Evolutionary conservation across 805 yeast species (phyloP).

Genomic region (Pichia cabralensis): DNA sequence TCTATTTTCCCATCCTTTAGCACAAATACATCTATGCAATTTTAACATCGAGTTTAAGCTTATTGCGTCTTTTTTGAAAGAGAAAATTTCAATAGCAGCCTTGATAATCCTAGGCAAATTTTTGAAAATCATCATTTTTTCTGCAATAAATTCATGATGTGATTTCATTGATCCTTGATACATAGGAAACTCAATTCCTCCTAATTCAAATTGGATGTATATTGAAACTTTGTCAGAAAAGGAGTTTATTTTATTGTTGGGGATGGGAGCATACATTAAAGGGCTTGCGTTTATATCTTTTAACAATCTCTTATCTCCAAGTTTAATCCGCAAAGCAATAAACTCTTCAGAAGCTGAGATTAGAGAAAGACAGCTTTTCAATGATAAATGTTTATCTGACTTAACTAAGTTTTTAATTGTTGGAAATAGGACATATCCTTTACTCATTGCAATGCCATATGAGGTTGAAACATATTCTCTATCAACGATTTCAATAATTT

Average conservation of each 20-base stretch:
- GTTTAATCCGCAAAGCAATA: constrained; percentile 29
- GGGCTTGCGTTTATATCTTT: constrained; percentile 34
- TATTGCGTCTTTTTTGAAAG: constrained; percentile 31
- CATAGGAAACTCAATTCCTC: constrained; percentile 38
- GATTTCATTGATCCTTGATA: constrained; percentile 31
- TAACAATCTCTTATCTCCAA: constrained; percentile 35
- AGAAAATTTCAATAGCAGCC: constrained; percentile 35
- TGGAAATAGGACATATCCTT: constrained; percentile 35
- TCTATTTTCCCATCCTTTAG: constrained; percentile 42
- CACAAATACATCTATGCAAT: constrained; percentile 31
- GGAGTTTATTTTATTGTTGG: constrained; percentile 21
- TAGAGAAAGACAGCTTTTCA: constrained; percentile 17
- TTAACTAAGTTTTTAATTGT: constrained; percentile 31
- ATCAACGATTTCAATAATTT: constrained; percentile 20
- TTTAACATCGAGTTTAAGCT: constrained; percentile 31
- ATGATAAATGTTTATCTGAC: constrained; percentile 7
- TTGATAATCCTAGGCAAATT: constrained; percentile 33
- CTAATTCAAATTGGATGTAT: constrained; percentile 39
- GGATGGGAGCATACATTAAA: constrained; percentile 27
- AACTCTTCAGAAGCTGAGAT: constrained; percentile 33
- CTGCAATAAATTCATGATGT: constrained; percentile 32
- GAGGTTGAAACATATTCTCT: constrained; percentile 24
- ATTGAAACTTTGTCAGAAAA: constrained; percentile 31
- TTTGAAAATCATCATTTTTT: constrained; percentile 33
- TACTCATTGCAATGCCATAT: constrained; percentile 40